A percentile compares a stretch with the other conserved stretches of the same genome.
Evolutionary conservation across 2,329 filamentous ascomycete genomes (phyloP).

Genomic region (Corynespora cassiicola): DNA sequence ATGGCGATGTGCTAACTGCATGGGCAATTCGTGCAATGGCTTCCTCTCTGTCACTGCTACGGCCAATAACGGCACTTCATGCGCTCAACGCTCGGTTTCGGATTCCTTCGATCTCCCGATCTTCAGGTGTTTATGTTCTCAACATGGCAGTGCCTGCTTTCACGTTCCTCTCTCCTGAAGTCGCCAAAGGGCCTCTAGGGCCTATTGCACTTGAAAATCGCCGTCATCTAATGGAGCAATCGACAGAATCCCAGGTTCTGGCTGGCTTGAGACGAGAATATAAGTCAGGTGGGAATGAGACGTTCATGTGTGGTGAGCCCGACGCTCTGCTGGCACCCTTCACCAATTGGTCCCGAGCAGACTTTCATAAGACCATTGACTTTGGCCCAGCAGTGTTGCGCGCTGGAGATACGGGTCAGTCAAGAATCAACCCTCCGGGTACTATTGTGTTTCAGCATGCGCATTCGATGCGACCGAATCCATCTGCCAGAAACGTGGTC

Average conservation of each 20-base stretch:
- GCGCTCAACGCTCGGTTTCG: constrained; percentile 49
- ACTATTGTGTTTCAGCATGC: constrained; percentile 19
- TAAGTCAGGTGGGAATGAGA: constrained; percentile 14
- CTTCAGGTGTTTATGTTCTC: constrained; percentile 21
- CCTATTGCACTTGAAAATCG: constrained; percentile 21
- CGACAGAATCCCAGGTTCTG: constrained; percentile 22
- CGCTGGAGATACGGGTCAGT: constrained; percentile 3
- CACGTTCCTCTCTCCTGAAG: constrained; percentile 13
- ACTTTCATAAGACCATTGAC: constrained; percentile 24
- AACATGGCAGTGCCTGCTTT: constrained; percentile 21
- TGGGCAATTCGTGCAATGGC: constrained; percentile 27
- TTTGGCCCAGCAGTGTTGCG: constrained; percentile 20
- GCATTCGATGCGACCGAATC: constrained; percentile 9
- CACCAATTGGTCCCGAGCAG: constrained; percentile 21
- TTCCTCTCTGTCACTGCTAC: constrained; percentile 29
- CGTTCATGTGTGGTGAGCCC: constrained; percentile 15
- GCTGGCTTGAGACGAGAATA: constrained; percentile 13
- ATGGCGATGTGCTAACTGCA: constrained; percentile 33
- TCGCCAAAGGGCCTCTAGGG: constrained; percentile 18
- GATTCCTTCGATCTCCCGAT: constrained; percentile 20
- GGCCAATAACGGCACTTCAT: constrained; percentile 48
- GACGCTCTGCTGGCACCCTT: constrained; percentile 17
- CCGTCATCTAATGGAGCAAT: constrained; percentile 16
- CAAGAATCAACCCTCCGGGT: constrained; percentile 15
- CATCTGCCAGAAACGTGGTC: constrained; percentile 13